Base-by-base conservation (phyloP, 2,329 filamentous ascomycete species). In the Lizonia empirigonia region DNA sequence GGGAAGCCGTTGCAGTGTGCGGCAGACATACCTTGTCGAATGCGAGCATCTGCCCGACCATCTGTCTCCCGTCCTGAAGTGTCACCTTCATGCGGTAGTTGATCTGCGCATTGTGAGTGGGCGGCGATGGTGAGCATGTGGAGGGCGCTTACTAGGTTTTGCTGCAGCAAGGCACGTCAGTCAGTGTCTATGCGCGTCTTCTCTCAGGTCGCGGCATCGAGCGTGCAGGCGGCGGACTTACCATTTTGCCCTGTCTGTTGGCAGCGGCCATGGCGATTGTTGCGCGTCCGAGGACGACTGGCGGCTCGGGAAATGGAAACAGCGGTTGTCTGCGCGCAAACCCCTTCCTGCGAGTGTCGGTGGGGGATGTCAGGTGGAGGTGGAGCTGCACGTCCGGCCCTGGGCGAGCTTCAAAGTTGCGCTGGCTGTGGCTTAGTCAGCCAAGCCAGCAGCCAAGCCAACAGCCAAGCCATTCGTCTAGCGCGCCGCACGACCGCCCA, bases 221-320 rank as follows among this genome's bases (percentile, higher is more conserved):
- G 73, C 51, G 53, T 50, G 63, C 66, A 67, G 64, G 67, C 60
- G 60, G 64, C 58, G 55, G 56, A 86, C 90, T 83, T 82, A 97
- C 94, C 94, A 99, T 97, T 84, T 99, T 97, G 79, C 94, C 94
- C 79, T 97, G 92, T 78, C 96, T 96, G 84, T 96, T 93, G 32
- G 71, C 66, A 42, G 75, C 71, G 52, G 67, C 63, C 78, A 80
- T 80, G 62, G 32, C 72, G 62, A 50, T 53, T 49, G 44, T 38
- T 62, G 62, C 63, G 76, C 76, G 73, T 73, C 71, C 73, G 67
- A 72, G 68, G 74, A 76, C 76, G 72, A 69, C 73, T 76, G 70
- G 38, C 18, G 41, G 8, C 26, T 39, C 45, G 41, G 50, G 42
- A 44, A 44, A 29, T 45, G 20, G 39, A 39, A 46, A 35, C 38